Percentiles rank a stretch among this genome's conserved stretches.
phyloP scores from a whole-genome alignment of 176 grass and related monocot species.

The Triticum dicoccoides region DNA sequence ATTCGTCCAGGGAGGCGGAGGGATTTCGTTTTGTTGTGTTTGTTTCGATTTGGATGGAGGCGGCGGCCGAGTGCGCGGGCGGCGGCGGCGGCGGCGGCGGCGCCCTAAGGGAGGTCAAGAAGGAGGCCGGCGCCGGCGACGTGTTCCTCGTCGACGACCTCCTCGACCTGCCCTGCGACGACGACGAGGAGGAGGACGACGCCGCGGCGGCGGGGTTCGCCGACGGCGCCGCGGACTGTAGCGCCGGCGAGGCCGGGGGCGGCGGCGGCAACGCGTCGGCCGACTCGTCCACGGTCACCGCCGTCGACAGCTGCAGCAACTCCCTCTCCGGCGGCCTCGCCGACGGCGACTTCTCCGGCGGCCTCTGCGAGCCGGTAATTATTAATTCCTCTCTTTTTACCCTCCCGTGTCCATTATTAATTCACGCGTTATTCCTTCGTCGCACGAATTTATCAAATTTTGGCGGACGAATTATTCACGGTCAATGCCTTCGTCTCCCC shows the following conservation, averaged over 20 bases:
- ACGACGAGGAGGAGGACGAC: constrained; percentile 31
- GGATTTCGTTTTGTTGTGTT: neutral
- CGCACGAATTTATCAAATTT: neutral
- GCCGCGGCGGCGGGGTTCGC: neutral
- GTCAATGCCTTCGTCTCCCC: neutral
- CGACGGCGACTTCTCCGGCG: constrained; percentile 64
- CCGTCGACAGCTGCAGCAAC: constrained; percentile 82
- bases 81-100: neutral
- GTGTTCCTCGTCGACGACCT: constrained; percentile 83
- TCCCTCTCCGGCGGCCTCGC: constrained; percentile 64
- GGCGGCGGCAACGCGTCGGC: constrained; percentile 42
- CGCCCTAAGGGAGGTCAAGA: constrained; percentile 44
- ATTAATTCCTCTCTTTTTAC: neutral
- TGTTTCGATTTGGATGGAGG: constrained; percentile 29
- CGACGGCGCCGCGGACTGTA: neutral
- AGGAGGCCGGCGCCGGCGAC: constrained; percentile 45
- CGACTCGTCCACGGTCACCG: constrained; percentile 78
- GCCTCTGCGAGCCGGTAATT: constrained; percentile 80
- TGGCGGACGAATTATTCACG: constrained; percentile 1
- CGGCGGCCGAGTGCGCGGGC: constrained; percentile 21
- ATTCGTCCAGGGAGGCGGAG: neutral
- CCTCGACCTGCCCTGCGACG: constrained; percentile 76
- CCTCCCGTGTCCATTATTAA: neutral
- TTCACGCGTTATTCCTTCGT: neutral
- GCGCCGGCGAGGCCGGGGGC: neutral